Percentiles rank a stretch among this genome's conserved stretches.
Conservation (phyloP, 768 basidiomycete species). For the Gymnopilus junonius region DNA sequence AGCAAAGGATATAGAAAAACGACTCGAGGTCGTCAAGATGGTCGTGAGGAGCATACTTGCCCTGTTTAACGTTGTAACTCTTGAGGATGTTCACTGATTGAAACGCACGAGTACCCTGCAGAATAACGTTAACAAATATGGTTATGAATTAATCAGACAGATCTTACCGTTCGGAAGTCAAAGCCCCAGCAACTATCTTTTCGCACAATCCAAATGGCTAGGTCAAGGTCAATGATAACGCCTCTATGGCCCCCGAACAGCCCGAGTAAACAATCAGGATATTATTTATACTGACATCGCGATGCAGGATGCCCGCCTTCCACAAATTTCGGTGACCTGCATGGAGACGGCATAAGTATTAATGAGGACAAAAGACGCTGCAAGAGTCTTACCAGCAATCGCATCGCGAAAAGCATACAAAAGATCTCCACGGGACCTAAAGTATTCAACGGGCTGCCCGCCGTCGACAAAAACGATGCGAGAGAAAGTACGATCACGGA, state of each 20-base stretch:
- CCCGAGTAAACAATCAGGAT: constrained; percentile 13
- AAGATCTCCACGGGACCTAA: constrained; percentile 3
- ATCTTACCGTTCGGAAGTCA: not conserved
- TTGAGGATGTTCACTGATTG: constrained; percentile 12
- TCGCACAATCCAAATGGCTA: not conserved
- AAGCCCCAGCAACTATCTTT: not conserved
- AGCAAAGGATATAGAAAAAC: constrained; percentile 15
- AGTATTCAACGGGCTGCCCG: constrained; percentile 6
- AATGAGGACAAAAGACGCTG: not conserved
- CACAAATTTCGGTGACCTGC: constrained; percentile 21
- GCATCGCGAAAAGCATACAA: constrained; percentile 17
- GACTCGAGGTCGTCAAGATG: constrained; percentile 20
- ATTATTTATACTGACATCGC: constrained; percentile 27
- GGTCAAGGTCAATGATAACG: constrained; percentile 16
- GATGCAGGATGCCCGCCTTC: constrained; percentile 22
- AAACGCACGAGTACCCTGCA: constrained; percentile 15
- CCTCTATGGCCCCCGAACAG: constrained; percentile 4
- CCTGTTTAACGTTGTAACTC: not conserved
- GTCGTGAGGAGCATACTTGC: not conserved
- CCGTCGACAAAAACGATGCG: constrained; percentile 10
- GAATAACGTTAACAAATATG: not conserved
- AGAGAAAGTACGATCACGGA: constrained; percentile 4
- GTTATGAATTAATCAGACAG: too few relatives aligned
- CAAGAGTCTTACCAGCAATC: constrained; percentile 12
- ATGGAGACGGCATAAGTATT: not conserved